Conservation (phyloP, 176 grass and related monocot genomes). For the Carex parvula region DNA sequence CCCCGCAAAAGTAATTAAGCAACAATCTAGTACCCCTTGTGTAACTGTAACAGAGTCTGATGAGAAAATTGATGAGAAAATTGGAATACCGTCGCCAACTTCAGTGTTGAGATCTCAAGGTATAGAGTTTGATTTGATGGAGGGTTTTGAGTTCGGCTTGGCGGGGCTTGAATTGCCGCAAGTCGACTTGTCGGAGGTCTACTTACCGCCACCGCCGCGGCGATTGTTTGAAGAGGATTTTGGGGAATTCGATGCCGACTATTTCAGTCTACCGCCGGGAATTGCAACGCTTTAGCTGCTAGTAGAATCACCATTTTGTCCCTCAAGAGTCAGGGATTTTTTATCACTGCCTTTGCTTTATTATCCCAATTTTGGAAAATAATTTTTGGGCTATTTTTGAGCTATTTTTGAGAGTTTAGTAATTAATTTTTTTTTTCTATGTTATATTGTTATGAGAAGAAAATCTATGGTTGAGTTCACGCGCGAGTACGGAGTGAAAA, state of each 20-base stretch:
- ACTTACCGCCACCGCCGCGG: background rate
- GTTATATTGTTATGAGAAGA: background rate
- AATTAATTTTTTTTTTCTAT: background rate
- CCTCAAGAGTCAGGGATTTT: background rate
- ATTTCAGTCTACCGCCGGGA: constrained; percentile 17
- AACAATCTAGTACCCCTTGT: background rate
- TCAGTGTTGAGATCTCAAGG: constrained; percentile 18
- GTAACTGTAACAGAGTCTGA: constrained; percentile 3
- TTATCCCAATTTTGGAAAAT: constrained; percentile 11
- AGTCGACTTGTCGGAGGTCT: constrained; percentile 7
- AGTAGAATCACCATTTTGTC: constrained; percentile 13
- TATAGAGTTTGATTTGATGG: background rate
- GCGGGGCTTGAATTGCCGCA: background rate
- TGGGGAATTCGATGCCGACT: constrained; percentile 18
- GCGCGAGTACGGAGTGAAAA: constrained; percentile 6
- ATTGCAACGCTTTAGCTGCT: background rate
- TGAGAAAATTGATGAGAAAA: constrained; percentile 15
- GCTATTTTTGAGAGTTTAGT: background rate
- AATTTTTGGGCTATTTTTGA: background rate
- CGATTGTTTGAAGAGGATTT: constrained; percentile 11
- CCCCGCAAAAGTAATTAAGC: background rate
- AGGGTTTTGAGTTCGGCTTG: constrained; percentile 7
- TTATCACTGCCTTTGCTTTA: background rate
- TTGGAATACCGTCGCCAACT: constrained; percentile 7
- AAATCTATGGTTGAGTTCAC: background rate